phyloP scores from a whole-genome alignment of 768 basidiomycete genomes.

The Boletus rex-veris region DNA sequence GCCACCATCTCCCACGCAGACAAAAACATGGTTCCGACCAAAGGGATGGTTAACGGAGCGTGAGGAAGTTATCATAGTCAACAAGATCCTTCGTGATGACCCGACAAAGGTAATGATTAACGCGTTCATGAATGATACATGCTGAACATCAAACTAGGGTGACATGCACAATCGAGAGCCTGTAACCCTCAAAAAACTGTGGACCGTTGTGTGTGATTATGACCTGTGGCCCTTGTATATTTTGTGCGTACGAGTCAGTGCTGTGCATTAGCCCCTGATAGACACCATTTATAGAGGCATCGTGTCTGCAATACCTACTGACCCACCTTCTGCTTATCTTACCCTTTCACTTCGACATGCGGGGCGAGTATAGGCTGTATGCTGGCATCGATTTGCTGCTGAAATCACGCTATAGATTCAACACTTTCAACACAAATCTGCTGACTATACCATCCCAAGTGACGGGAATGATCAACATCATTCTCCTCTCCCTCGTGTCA shows the following conservation, averaged over 20 bases:
- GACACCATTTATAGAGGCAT: conserved; percentile 37
- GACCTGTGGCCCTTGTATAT: conserved; percentile 68
- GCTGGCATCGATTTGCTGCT: not conserved
- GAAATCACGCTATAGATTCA: conserved; percentile 38
- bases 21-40: conserved; percentile 53
- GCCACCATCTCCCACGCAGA: conserved; percentile 60
- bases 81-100: conserved; percentile 60
- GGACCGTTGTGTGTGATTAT: conserved; percentile 55
- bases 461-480: conserved; percentile 51
- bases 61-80: conserved; percentile 59
- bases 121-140: not conserved
- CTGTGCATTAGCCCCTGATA: not conserved
- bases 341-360: conserved; percentile 53
- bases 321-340: conserved; percentile 52
- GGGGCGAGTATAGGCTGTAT: conserved; percentile 33
- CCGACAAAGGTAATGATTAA: conserved; percentile 44
- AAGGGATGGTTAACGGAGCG: conserved; percentile 63
- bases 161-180: conserved; percentile 74
- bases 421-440: conserved; percentile 58
- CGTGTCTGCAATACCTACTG: conserved; percentile 48
- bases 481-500: conserved; percentile 46
- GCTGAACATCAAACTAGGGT: conserved; percentile 4
- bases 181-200: conserved; percentile 45
- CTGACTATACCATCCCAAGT: conserved; percentile 56
- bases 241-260: conserved; percentile 24